Evolutionary conservation across 75 land plant species (phyloP).

Genomic region (Azolla pinnata): DNA sequence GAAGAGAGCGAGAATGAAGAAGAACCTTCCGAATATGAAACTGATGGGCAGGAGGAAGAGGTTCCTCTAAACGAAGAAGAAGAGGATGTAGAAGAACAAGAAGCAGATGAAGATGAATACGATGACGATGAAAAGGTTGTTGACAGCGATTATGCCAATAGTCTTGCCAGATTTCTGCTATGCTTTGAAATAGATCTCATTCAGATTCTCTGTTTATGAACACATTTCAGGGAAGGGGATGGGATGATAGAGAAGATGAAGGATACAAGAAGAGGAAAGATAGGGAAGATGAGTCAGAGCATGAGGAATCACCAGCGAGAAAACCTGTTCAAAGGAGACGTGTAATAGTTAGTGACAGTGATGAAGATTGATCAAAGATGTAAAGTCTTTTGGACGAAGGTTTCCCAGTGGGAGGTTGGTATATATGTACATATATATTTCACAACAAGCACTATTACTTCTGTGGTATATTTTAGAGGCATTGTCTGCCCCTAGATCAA

Average conservation of each 20-base stretch:
- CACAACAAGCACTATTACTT: too few species aligned
- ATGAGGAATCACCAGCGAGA: constrained; percentile 60
- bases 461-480: too few species aligned
- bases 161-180: too few species aligned
- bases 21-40: constrained; percentile 81
- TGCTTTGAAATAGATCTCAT: background rate
- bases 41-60: constrained; percentile 59
- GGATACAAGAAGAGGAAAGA: constrained; percentile 40
- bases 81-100: constrained; percentile 43
- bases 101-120: constrained; percentile 51
- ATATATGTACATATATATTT: too few species aligned
- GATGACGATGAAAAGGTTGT: constrained; percentile 36
- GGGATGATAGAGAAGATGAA: constrained; percentile 7
- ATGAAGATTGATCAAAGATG: constrained; percentile 87
- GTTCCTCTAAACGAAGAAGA: constrained; percentile 24
- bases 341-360: constrained; percentile 90
- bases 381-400: too few species aligned
- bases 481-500: too few species aligned
- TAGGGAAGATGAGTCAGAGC: constrained; percentile 59
- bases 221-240: constrained; percentile 1
- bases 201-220: background rate
- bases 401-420: too few species aligned
- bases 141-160: too few species aligned
- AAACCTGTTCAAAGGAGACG: constrained; percentile 49
- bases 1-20: constrained; percentile 71